Conservation (phyloP, 2,329 filamentous ascomycete species). For the Cercospora sojina region DNA sequence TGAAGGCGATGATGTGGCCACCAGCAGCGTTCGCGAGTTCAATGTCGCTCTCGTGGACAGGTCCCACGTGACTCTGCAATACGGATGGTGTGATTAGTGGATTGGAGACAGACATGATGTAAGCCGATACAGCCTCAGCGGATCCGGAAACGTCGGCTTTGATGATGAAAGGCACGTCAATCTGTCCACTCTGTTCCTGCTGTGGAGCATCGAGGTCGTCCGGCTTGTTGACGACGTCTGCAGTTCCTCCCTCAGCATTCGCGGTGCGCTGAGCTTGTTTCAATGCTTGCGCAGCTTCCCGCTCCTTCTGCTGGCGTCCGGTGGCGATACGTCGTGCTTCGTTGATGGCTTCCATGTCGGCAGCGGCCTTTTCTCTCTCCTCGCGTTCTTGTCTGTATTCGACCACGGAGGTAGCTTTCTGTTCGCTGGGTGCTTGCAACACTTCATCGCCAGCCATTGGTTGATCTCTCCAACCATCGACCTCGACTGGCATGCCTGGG, state of each 20-base stretch:
- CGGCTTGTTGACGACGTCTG: slow-evolving; percentile 29
- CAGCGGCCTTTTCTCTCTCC: slow-evolving; percentile 64
- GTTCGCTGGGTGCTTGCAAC: slow-evolving; percentile 76
- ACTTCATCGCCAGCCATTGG: slow-evolving; percentile 85
- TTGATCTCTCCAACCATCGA: slow-evolving; percentile 90
- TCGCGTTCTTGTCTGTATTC: slow-evolving; percentile 71
- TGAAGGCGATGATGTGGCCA: slow-evolving; percentile 83
- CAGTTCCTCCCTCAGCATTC: slow-evolving; percentile 18
- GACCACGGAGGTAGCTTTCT: slow-evolving; percentile 73
- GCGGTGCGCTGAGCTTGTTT: slow-evolving; percentile 25
- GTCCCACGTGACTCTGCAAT: slow-evolving; percentile 73
- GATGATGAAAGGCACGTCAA: slow-evolving; percentile 75
- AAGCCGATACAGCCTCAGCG: slow-evolving; percentile 81
- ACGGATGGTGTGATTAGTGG: slow-evolving; percentile 77
- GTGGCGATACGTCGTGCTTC: slow-evolving; percentile 58
- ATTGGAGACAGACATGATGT: slow-evolving; percentile 75
- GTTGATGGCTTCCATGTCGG: slow-evolving; percentile 76
- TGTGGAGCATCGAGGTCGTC: slow-evolving; percentile 32
- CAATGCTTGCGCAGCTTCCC: slow-evolving; percentile 44
- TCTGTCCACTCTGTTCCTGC: slow-evolving; percentile 50
- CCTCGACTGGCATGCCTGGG: slow-evolving; percentile 86
- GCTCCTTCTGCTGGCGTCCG: slow-evolving; percentile 62
- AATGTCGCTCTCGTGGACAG: slow-evolving; percentile 80
- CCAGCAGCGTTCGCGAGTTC: slow-evolving; percentile 78
- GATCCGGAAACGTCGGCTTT: slow-evolving; percentile 94